phyloP scores from a whole-genome alignment of 129 eudicot genomes.

The Erigeron canadensis region DNA sequence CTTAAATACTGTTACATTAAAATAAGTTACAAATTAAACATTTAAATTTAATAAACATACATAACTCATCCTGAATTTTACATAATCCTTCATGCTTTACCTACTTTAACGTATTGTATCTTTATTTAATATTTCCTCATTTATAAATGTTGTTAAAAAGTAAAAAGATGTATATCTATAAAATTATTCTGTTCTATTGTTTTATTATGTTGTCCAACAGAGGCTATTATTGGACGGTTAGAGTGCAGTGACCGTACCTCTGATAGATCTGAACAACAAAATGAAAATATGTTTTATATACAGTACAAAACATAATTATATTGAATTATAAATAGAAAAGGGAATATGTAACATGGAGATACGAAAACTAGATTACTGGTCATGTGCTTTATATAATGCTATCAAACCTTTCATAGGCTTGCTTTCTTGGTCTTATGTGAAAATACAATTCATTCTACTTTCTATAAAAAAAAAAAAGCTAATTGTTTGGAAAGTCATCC shows the following conservation, averaged over 20 bases:
- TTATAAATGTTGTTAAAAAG: too few species aligned
- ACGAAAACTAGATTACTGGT: conserved; percentile 8
- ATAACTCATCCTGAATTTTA: too few species aligned
- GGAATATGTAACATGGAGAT: conserved; percentile 32
- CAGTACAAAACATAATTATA: neutral
- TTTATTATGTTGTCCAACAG: neutral
- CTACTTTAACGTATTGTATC: too few species aligned
- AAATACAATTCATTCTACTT: neutral
- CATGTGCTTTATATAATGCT: conserved; percentile 1
- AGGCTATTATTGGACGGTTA: conserved; percentile 15
- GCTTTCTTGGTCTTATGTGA: neutral
- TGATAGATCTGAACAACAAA: conserved; percentile 25
- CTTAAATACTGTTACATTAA: too few species aligned
- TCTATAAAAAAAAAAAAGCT: too few species aligned
- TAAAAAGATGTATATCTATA: too few species aligned
- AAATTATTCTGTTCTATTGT: neutral
- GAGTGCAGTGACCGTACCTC: conserved; percentile 6
- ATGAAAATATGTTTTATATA: neutral
- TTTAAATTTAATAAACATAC: too few species aligned
- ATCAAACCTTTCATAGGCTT: neutral
- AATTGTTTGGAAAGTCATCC: too few species aligned
- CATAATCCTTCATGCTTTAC: too few species aligned
- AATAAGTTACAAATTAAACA: too few species aligned
- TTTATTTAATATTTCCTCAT: too few species aligned
- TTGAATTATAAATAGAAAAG: conserved; percentile 16